Base-by-base conservation (phyloP, 2,329 filamentous ascomycete species). In the Xylariaceae sp. region DNA sequence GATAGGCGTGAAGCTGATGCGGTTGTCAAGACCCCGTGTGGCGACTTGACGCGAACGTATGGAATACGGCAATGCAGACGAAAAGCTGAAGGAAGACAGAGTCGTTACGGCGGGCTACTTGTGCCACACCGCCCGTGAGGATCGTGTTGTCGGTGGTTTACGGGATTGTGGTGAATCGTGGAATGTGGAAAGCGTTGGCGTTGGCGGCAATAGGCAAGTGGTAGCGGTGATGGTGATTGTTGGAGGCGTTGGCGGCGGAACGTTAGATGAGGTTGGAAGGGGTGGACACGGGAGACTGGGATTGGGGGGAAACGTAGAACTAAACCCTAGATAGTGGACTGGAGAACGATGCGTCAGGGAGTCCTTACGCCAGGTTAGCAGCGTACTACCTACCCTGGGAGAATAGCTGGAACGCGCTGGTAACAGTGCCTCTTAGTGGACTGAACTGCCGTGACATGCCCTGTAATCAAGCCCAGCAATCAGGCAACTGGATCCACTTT, bases 221-320 rank as follows among this genome's bases (percentile, higher is more conserved):
- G 30, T 29, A 29, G 43, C 32, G 19, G 45, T 37, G 32, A 4
- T 27, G 34, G 32, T 42, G 32, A 49, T 34, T 45, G 54, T 54
- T 49, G 49, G 42, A 50, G 54, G 49, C 37, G 43, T 44, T 43
- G 54, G 51, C 52, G 57, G 55, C 50, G 43, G 47, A 47, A 49
- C 35, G 51, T 54, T 54, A 52, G 50, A 51, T 57, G 54, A 52
- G 50, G 53, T 52, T 54, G 53, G 58, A 55, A 56, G 48, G 53
- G 58, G 52, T 40, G 47, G 39, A 39, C 43, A 37, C 46, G 52
- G 49, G 56, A 58, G 55, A 58, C 47, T 51, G 48, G 53, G 51
- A 52, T 55, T 58, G 50, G 56, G 58, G 53, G 48, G 34, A 34
- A 50, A 32, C 42, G 42, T 40, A 27, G 45, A 57, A 45, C 54